phyloP scores from a whole-genome alignment of 1,284 basidiomycete genomes.

The Fomitopsis palustris region DNA sequence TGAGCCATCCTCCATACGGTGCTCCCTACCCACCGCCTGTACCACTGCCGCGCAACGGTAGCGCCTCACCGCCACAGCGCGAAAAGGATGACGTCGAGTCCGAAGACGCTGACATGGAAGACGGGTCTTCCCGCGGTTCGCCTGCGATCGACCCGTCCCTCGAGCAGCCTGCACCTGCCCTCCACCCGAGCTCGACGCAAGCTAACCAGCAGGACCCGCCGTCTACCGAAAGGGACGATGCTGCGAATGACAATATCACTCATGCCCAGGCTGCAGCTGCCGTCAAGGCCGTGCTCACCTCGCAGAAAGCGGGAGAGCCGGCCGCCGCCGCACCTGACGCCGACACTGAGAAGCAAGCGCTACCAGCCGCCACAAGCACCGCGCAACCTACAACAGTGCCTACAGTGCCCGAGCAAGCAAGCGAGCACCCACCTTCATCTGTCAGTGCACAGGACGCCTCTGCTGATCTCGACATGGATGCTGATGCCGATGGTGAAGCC shows the following conservation, averaged over 20 bases:
- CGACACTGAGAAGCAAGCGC: not conserved
- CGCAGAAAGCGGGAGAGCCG: conserved; percentile 7
- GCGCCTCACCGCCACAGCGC: not conserved
- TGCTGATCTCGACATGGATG: conserved; percentile 7
- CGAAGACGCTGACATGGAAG: conserved; percentile 21
- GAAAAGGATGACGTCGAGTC: conserved; percentile 6
- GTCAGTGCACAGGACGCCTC: not conserved
- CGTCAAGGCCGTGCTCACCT: conserved; percentile 24
- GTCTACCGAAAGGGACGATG: conserved; percentile 4
- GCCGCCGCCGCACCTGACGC: not conserved
- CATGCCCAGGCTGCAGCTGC: conserved; percentile 15
- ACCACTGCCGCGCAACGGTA: conserved; percentile 6
- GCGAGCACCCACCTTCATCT: not conserved
- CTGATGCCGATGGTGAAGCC: conserved; percentile 12
- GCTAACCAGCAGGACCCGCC: not conserved
- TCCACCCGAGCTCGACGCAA: conserved; percentile 3
- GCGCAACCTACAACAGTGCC: not conserved
- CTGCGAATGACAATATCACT: conserved; percentile 11
- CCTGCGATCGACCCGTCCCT: conserved; percentile 39
- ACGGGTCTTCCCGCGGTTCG: conserved; percentile 18
- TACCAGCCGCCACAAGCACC: not conserved
- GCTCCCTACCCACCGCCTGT: conserved; percentile 17
- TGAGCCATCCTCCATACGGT: conserved; percentile 10
- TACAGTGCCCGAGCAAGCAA: not conserved
- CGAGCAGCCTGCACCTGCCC: conserved; percentile 11